Conservation (phyloP, 805 yeast genomes). For the Candida broadrunensis region DNA sequence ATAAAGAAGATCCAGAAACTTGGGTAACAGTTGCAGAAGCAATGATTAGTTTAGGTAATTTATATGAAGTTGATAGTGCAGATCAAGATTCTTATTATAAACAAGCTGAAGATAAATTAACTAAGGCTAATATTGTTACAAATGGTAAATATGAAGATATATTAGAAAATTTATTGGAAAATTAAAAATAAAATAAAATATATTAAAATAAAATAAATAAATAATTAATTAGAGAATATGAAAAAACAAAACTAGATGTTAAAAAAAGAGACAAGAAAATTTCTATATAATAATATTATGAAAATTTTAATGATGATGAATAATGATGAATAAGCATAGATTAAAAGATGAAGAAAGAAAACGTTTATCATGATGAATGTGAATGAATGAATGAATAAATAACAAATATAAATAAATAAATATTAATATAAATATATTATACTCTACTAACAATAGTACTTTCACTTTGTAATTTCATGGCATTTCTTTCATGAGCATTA, state of each 20-base stretch:
- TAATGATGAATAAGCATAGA: too few species aligned
- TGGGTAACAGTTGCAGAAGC: constrained; percentile 90
- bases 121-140: constrained; percentile 74
- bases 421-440: too few species aligned
- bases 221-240: too few species aligned
- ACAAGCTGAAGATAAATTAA: constrained; percentile 66
- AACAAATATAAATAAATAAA: too few species aligned
- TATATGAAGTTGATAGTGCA: constrained; percentile 58
- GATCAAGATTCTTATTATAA: constrained; percentile 67
- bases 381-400: too few species aligned
- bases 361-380: too few species aligned
- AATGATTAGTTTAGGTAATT: constrained; percentile 71
- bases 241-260: neutral
- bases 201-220: neutral
- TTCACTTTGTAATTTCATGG: constrained; percentile 76
- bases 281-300: too few species aligned
- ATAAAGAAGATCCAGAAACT: constrained; percentile 71
- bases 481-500: constrained; percentile 78
- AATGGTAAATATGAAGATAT: constrained; percentile 71
- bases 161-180: constrained; percentile 45
- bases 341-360: too few species aligned
- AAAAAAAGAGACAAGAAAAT: too few species aligned
- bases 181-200: neutral
- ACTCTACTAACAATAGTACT: constrained; percentile 79
- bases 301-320: too few species aligned